A percentile compares a stretch with the other conserved stretches of the same genome.
Conservation (phyloP, 1,284 basidiomycete species). For the Ceratorhiza oryzae-sativae region DNA sequence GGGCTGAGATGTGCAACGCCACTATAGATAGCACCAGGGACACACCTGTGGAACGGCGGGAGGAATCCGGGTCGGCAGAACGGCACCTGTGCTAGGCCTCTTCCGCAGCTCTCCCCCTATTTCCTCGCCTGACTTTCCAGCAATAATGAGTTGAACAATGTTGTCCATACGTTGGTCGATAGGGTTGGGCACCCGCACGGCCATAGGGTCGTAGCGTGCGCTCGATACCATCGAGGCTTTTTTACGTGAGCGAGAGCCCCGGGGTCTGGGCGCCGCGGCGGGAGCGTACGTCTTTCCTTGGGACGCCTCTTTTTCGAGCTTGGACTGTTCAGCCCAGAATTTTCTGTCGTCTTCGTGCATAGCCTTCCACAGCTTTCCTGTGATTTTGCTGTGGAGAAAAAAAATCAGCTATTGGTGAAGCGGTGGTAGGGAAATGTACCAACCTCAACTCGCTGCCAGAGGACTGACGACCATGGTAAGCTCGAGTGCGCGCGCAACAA, state of each 20-base stretch:
- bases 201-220: conserved; percentile 24
- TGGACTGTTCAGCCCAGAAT: conserved; percentile 36
- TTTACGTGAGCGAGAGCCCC: conserved; percentile 21
- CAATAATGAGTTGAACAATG: conserved; percentile 33
- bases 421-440: neutral
- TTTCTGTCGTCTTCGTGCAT: conserved; percentile 35
- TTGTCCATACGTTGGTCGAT: conserved; percentile 35
- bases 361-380: conserved; percentile 36
- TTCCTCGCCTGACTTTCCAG: conserved; percentile 32
- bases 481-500: neutral
- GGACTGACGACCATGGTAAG: conserved; percentile 15
- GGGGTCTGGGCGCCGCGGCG: conserved; percentile 8
- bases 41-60: neutral
- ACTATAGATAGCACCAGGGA: neutral
- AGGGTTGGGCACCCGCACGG: conserved; percentile 6
- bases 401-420: neutral
- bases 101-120: conserved; percentile 20
- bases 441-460: conserved; percentile 36
- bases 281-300: conserved; percentile 12
- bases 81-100: neutral
- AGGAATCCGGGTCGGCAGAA: neutral
- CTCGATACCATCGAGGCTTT: conserved; percentile 9
- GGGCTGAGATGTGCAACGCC: neutral
- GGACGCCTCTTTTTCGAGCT: conserved; percentile 26
- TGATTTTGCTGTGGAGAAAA: conserved; percentile 26